Evolutionary conservation across 441 rosid species (phyloP), one percentile per base, ranked within the genome.

Genomic region (Syzygium syzygioides): DNA sequence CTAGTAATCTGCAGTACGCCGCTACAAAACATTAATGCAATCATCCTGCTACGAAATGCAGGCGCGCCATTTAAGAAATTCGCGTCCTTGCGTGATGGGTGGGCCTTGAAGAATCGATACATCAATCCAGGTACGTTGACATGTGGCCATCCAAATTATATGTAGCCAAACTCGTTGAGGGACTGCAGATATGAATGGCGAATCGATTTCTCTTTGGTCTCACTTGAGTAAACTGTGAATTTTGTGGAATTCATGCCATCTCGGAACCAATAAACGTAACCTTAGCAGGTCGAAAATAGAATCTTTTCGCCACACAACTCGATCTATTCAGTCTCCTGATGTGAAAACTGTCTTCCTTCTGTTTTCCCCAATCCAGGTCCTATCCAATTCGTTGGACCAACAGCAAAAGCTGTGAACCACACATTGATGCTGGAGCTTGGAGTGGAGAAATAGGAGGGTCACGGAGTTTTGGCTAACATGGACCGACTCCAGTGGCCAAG

Each of bases 31-130:
- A 23, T 45, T 76, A 76, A 76, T 6, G 52, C 83, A 12, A 76
- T 23, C 9, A 1, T 76, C 83, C 83, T 37, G 52, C 50, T 41
- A 26, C 5, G 10, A 76, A 76, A 76, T 37, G 5, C 83, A 98
- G 99, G 98, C 17, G 97, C 98, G 53, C 99, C 99, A 32, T 97
- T 96, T 90, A 95, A 93, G 94, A 96, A 95, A 90, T 98, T 94
- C 86, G 97, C 95, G 2, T 95, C 97, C 3, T 30, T 90, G 94
- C 92, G 97, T 11, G 95, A 96, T 32, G 96, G 96, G 90, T 98
- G 99, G 99, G 99, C 99, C 9, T 86, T 96, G 87, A 92, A 94
- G 91, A 97, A 98, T 89, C 91, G 93, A 68, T 98, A 96, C 90
- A 89, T 96, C 87, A 96, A 99, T 92, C 99, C 99, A 52, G 99